Evolutionary conservation across 108 stramenopile species (phyloP), one percentile per base, ranked within the genome.

Genomic region (Cyclotella distinguenda): DNA sequence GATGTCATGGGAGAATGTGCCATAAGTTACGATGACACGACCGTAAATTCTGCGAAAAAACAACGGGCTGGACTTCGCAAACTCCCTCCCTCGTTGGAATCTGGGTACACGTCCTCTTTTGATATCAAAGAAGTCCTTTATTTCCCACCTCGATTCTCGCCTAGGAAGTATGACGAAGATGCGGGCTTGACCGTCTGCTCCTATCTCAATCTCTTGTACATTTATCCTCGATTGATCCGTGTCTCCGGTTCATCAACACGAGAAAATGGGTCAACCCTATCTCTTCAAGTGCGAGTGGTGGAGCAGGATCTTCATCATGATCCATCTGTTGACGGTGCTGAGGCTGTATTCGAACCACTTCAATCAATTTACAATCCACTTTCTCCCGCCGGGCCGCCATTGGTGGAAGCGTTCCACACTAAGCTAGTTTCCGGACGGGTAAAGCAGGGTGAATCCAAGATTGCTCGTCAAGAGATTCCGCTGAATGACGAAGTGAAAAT

Each of bases 401-500:
- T 94, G 65, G 45, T 90, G 0, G 69, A 83, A 22, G 60, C 83
- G 11, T 79, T 84, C 25, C 83, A 74, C 45, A 88, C 89, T 1
- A 78, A 79, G 42, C n/a, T 63, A 28, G 59, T 66, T 42, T n/a
- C 25, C 19, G 44, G 38, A 10, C 72, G 32, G n/a, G n/a, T n/a
- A 15, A 23, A 26, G 9, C 28, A 38, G 8, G 42, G 19, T 22
- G 66, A 58, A 32, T 32, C 72, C 35, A 62, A 72, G 42, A 42
- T 36, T 15, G 36, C 46, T 39, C 64, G 64, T 15, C 50, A 32
- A 21, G 83, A 82, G 13, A 60, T 86, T 49, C 68, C 77, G 28
- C 34, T 93, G 64, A 73, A 63, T 25, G 92, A 94, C 46, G 92
- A 94, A 68, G 66, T 89, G 31, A 94, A 94, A 67, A 34, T 94